Evolutionary conservation across 2,329 filamentous ascomycete species (phyloP).

Genomic region (Trichoderma sp.): DNA sequence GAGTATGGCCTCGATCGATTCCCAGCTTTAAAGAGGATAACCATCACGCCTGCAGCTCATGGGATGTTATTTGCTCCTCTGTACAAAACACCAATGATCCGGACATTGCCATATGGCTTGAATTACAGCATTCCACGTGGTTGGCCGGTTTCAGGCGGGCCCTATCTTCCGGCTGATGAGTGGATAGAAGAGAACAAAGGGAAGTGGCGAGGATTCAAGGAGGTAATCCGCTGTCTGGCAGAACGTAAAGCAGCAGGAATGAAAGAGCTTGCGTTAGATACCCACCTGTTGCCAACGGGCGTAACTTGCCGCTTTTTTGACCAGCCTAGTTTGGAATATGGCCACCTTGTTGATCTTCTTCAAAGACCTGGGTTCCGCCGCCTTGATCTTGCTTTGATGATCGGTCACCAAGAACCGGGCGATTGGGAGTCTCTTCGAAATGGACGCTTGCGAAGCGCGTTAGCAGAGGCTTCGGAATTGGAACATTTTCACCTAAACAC

Average conservation of each 20-base stretch:
- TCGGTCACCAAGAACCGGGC: background rate
- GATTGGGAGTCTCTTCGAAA: background rate
- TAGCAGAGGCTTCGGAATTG: background rate
- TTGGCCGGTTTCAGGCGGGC: conserved; percentile 13
- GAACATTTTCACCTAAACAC: background rate
- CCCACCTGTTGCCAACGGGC: background rate
- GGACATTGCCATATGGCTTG: conserved; percentile 37
- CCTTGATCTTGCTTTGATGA: background rate
- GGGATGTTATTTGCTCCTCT: conserved; percentile 35
- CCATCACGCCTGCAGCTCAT: conserved; percentile 41
- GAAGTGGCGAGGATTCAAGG: background rate
- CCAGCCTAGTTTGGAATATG: background rate
- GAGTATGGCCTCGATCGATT: conserved; percentile 35
- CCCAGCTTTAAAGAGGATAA: conserved; percentile 36
- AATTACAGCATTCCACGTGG: conserved; percentile 39
- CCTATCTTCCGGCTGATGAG: background rate
- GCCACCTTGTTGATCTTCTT: background rate
- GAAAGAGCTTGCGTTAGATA: background rate
- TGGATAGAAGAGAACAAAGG: background rate
- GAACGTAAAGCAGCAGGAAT: background rate
- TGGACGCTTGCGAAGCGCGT: background rate
- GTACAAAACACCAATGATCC: conserved; percentile 44
- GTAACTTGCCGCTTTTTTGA: background rate
- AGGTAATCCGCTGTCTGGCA: background rate
- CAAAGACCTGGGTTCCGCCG: background rate